Evolutionary conservation across 148 eudicot genomes (phyloP).

Genomic region (Rheum nobile): DNA sequence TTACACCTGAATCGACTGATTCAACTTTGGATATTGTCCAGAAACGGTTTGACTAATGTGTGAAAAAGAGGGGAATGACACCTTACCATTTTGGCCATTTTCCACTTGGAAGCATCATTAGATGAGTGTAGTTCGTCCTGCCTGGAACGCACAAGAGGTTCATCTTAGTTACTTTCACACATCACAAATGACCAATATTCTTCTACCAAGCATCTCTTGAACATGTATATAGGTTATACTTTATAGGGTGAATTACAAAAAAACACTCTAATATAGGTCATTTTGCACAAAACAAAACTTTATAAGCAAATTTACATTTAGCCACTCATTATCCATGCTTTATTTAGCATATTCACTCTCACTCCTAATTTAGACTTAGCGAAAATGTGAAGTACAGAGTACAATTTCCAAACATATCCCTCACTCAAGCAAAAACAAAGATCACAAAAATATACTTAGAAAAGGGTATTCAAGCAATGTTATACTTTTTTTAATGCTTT

Average conservation of each 20-base stretch:
- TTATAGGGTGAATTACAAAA: neutral
- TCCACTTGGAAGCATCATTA: constrained; percentile 70
- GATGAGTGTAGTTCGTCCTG: constrained; percentile 47
- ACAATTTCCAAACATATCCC: too few species aligned
- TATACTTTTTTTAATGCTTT: too few species aligned
- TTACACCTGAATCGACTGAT: constrained; percentile 41
- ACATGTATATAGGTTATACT: neutral
- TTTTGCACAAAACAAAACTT: neutral
- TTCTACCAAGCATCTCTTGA: neutral
- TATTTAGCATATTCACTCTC: neutral
- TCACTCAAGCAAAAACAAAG: too few species aligned
- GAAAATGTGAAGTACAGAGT: neutral
- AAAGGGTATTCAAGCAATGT: neutral
- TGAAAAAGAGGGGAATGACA: neutral
- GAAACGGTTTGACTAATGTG: neutral
- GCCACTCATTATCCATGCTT: neutral
- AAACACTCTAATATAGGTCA: neutral
- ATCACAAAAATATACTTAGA: too few species aligned
- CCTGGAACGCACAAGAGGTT: constrained; percentile 25
- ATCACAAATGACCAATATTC: neutral
- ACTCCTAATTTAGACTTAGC: neutral
- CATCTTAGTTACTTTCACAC: neutral
- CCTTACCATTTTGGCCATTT: constrained; percentile 94
- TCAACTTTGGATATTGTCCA: neutral
- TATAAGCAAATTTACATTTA: neutral